Percentiles rank a stretch among this genome's conserved stretches.
These are phyloP conservation scores for Parastagonospora nodorum DNA, from an alignment of 2,329 filamentous ascomycete species.

Conservation along the genomic window DNA sequence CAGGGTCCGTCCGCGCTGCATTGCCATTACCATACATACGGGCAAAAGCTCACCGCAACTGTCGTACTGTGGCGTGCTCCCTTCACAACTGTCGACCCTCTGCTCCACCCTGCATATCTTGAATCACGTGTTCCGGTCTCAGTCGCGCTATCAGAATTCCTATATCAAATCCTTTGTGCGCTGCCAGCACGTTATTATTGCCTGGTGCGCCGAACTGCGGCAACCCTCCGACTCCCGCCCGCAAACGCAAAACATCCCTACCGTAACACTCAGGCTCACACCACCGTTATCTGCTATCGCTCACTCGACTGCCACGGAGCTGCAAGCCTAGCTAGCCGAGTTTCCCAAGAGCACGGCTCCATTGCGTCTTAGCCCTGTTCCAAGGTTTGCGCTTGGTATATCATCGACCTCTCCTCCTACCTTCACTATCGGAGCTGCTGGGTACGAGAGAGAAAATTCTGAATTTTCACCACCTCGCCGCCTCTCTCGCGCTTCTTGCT, in stretches of 20 bases:
- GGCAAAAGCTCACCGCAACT: too few species aligned
- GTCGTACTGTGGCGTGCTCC: neutral
- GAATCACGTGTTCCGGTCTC: conserved; percentile 28
- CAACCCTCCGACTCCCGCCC: conserved; percentile 19
- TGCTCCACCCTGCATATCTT: conserved; percentile 28
- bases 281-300: conserved; percentile 29
- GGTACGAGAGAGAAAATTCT: neutral
- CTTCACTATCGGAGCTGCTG: conserved; percentile 21
- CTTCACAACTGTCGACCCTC: conserved; percentile 1
- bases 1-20: neutral
- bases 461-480: too few species aligned
- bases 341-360: conserved; percentile 14
- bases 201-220: conserved; percentile 31
- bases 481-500: neutral
- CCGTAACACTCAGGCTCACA: conserved; percentile 20
- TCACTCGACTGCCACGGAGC: conserved; percentile 16
- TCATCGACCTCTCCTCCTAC: conserved; percentile 17
- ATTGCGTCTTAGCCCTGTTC: conserved; percentile 16
- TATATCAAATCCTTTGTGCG: conserved; percentile 26
- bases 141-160: conserved; percentile 20
- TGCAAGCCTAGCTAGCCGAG: conserved; percentile 6
- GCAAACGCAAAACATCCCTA: conserved; percentile 12
- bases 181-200: conserved; percentile 22
- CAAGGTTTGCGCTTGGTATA: conserved; percentile 26
- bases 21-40: neutral